Base-by-base conservation (phyloP, 768 basidiomycete species). In the Fomitopsis pulvina region DNA sequence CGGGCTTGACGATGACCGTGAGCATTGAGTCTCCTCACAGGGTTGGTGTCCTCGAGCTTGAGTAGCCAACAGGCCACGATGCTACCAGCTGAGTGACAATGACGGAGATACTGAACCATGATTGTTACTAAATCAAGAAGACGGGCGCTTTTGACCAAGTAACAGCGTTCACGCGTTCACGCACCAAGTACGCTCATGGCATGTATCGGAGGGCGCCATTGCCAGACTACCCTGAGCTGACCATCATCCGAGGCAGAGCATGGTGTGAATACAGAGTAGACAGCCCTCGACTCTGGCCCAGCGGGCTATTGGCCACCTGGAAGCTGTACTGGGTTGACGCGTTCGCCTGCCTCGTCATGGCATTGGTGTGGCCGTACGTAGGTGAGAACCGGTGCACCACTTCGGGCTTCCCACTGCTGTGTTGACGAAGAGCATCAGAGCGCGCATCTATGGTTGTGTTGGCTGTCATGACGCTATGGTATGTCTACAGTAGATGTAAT, bases 191-290 rank as follows among this genome's bases (percentile, higher is more conserved):
- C n/a, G 7, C 32, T 37, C 25, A 56, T 58, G 57, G 70, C 55
- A 74, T 74, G 71, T 65, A 53, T 59, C 62, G 56, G 50, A 64
- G 60, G 47, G 60, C 54, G 47, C 73, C 73, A 41, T 60, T 76
- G 24, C 62, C 60, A 29, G 63, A 66, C 51, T 64, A 72, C 41
- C 83, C 82, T 45, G 76, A 86, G 58, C 70, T 85, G 52, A 67
- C 69, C 6, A 58, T 83, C 34, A 57, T 74, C 40, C 63, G 71
- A 30, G 68, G 64, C 53, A 67, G 70, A 32, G 75, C 71, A 16
- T 80, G 71, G 60, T 68, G 66, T 42, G 85, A 88, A 61, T 86
- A 82, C 52, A 72, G 78, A 45, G 70, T 87, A 22, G 76, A 80
- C 51, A 75, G 80, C 50, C 71, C 71, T 71, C 73, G 64, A 12